Conservation (phyloP, 495 filamentous ascomycete genomes). For the Antarctomyces pellizariae region DNA sequence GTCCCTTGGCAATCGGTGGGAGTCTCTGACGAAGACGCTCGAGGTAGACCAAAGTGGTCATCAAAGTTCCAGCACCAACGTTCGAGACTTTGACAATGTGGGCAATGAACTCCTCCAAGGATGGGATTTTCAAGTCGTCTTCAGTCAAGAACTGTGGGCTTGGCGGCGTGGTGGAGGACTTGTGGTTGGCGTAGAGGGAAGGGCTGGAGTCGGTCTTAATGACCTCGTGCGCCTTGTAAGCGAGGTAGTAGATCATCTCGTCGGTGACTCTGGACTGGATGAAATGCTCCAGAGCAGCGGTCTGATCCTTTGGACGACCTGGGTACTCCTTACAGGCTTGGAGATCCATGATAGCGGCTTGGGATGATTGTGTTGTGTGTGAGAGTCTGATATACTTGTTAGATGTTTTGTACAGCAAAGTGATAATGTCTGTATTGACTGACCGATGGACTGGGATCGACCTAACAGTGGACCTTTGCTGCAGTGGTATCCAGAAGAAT, state of each 20-base stretch:
- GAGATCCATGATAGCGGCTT: too few relatives aligned
- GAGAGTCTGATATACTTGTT: too few relatives aligned
- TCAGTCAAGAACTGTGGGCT: conserved; percentile 25
- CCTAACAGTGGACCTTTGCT: too few relatives aligned
- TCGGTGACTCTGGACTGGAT: conserved; percentile 56
- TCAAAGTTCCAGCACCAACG: conserved; percentile 89
- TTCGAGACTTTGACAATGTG: conserved; percentile 79
- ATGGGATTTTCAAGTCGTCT: conserved; percentile 33
- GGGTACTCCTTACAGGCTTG: too few relatives aligned
- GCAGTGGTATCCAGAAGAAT: too few relatives aligned
- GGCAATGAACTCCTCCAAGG: conserved; percentile 74
- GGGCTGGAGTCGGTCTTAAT: conserved; percentile 61
- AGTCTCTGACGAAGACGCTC: conserved; percentile 58
- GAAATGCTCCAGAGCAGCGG: conserved; percentile 76
- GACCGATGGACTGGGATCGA: too few relatives aligned
- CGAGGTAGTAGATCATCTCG: conserved; percentile 72
- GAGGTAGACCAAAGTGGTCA: conserved; percentile 90
- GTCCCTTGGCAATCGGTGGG: conserved; percentile 85
- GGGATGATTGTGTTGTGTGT: too few relatives aligned
- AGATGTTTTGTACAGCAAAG: too few relatives aligned
- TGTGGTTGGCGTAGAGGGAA: conserved; percentile 19
- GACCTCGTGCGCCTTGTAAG: conserved; percentile 58
- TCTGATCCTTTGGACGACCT: too few relatives aligned
- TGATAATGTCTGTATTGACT: too few relatives aligned
- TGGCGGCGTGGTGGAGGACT: conserved; percentile 32